These are phyloP conservation scores for Ceratonia siliqua DNA, from an alignment of 306 rosid genomes.

Conservation along the genomic window DNA sequence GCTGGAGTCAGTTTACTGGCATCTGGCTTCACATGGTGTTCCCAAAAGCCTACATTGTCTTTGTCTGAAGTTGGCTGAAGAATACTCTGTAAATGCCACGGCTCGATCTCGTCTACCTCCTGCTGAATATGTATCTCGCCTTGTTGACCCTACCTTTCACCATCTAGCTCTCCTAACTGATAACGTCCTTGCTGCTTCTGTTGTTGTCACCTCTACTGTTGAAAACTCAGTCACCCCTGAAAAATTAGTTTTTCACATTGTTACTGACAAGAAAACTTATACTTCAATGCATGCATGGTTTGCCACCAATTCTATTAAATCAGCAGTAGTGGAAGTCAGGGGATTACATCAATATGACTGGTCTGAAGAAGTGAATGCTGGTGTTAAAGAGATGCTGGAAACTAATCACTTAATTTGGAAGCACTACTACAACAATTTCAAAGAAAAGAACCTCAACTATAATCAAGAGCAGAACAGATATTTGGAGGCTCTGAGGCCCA, in stretches of 20 bases:
- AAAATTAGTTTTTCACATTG: constrained; percentile 76
- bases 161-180: constrained; percentile 84
- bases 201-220: constrained; percentile 70
- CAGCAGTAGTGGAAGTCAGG: constrained; percentile 80
- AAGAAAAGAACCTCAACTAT: constrained; percentile 42
- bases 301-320: constrained; percentile 63
- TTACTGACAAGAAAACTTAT: constrained; percentile 87
- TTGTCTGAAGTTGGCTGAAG: constrained; percentile 82
- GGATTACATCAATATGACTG: constrained; percentile 94
- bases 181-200: constrained; percentile 90
- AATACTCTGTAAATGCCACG: constrained; percentile 75
- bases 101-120: constrained; percentile 86
- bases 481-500: constrained; percentile 60
- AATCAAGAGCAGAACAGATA: constrained; percentile 48
- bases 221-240: constrained; percentile 70
- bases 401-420: constrained; percentile 76
- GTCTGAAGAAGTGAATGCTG: constrained; percentile 76
- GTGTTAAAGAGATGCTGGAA: constrained; percentile 73
- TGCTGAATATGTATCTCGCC: constrained; percentile 74
- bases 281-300: constrained; percentile 98
- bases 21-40: constrained; percentile 87
- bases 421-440: constrained; percentile 52
- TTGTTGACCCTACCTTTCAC: constrained; percentile 65
- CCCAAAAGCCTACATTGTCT: constrained; percentile 83
- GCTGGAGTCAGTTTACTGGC: constrained; percentile 80